Evolutionary conservation across 2,329 filamentous ascomycete species (phyloP).

Genomic region (Colletotrichum kahawae): DNA sequence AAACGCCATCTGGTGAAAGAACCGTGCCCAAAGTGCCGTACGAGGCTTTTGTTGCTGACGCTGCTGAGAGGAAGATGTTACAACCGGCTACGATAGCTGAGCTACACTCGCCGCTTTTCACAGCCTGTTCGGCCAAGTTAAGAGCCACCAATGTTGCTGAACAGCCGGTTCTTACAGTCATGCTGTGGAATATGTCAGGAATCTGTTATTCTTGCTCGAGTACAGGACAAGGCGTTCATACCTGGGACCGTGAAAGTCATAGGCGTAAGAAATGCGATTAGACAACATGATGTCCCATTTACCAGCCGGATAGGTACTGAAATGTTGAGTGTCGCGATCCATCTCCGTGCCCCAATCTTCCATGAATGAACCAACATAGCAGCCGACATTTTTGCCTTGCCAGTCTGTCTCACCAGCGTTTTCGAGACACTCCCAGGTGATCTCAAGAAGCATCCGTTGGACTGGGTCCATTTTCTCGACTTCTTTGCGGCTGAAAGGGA

Average conservation of each 20-base stretch:
- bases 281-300: slow-evolving; percentile 24
- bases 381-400: slow-evolving; percentile 29
- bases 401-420: slow-evolving; percentile 28
- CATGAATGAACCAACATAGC: slow-evolving; percentile 31
- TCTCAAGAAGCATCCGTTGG: slow-evolving; percentile 34
- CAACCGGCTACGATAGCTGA: slow-evolving; percentile 35
- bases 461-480: slow-evolving; percentile 30
- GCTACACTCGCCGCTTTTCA: slow-evolving; percentile 29
- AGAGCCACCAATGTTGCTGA: slow-evolving; percentile 34
- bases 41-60: slow-evolving; percentile 11
- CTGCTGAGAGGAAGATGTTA: slow-evolving; percentile 32
- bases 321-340: slow-evolving; percentile 13
- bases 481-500: not conserved
- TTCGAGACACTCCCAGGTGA: slow-evolving; percentile 35
- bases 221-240: not conserved
- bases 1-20: slow-evolving; percentile 28
- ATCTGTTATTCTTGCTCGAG: not conserved
- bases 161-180: slow-evolving; percentile 40
- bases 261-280: slow-evolving; percentile 26
- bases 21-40: slow-evolving; percentile 27
- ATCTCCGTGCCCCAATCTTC: slow-evolving; percentile 26
- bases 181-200: slow-evolving; percentile 23
- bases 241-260: slow-evolving; percentile 11
- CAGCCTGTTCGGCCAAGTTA: slow-evolving; percentile 33
- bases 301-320: slow-evolving; percentile 12